Conservation (phyloP, 495 filamentous ascomycete species). For the Neurospora sp. region DNA sequence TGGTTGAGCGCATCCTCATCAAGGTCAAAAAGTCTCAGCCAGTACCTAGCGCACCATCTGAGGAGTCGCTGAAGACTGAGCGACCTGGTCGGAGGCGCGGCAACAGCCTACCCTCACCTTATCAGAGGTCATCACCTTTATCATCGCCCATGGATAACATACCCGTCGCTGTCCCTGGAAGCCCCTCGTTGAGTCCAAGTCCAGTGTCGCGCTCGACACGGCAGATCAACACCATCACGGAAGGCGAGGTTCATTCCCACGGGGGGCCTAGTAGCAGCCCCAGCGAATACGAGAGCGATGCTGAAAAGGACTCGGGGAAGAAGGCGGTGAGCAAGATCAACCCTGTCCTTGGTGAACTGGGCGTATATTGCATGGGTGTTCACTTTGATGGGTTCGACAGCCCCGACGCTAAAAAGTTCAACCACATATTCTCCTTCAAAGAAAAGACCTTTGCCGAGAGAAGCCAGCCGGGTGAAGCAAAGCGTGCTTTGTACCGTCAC, state of each 20-base stretch:
- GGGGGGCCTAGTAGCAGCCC: slow-evolving; percentile 42
- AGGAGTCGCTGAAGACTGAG: slow-evolving; percentile 29
- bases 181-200: slow-evolving; percentile 38
- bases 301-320: slow-evolving; percentile 43
- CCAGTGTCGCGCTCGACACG: slow-evolving; percentile 25
- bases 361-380: slow-evolving; percentile 79
- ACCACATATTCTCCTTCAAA: slow-evolving; percentile 89
- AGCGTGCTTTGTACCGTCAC: slow-evolving; percentile 68
- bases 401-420: slow-evolving; percentile 69
- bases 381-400: slow-evolving; percentile 69
- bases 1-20: slow-evolving; percentile 75
- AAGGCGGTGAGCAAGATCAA: slow-evolving; percentile 77
- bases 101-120: slow-evolving; percentile 72
- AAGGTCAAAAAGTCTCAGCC: slow-evolving; percentile 70
- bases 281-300: slow-evolving; percentile 49
- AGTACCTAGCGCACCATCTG: slow-evolving; percentile 7
- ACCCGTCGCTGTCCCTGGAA: slow-evolving; percentile 43
- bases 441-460: slow-evolving; percentile 75
- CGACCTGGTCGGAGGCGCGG: slow-evolving; percentile 50
- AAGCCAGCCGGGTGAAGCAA: slow-evolving; percentile 59
- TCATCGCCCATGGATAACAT: slow-evolving; percentile 45
- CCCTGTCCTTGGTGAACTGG: slow-evolving; percentile 71
- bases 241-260: slow-evolving; percentile 32
- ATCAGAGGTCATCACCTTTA: slow-evolving; percentile 43
- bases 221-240: slow-evolving; percentile 38